phyloP scores from a whole-genome alignment of 192 early-diverging fungal genomes.

The Coemansia pectinata region DNA sequence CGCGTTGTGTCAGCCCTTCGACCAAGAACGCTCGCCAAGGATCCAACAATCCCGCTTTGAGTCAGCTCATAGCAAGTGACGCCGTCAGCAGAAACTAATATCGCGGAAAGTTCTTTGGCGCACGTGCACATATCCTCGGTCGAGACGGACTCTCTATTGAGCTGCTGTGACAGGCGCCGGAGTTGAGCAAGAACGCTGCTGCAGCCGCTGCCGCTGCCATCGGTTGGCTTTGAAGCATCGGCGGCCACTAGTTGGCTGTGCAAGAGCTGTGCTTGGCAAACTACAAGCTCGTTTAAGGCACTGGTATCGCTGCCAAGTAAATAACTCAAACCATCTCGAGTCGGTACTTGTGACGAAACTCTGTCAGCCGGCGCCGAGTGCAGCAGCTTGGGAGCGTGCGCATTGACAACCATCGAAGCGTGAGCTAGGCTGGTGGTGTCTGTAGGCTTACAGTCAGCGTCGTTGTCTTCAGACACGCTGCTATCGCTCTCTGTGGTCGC shows the following conservation, averaged over 20 bases:
- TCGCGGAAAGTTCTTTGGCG: not conserved
- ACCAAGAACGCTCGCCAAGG: conserved; percentile 31
- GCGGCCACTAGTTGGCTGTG: not conserved
- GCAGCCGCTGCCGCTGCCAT: not conserved
- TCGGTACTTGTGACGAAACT: not conserved
- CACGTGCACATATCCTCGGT: not conserved
- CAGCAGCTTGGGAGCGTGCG: not conserved
- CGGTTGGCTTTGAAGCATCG: not conserved
- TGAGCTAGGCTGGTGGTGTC: not conserved
- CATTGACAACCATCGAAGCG: not conserved
- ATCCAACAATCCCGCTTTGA: conserved; percentile 71
- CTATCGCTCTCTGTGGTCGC: not conserved
- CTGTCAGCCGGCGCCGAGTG: not conserved
- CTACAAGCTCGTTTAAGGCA: not conserved
- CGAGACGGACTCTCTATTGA: not conserved
- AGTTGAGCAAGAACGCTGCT: conserved; percentile 1
- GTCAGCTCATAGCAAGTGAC: conserved; percentile 80
- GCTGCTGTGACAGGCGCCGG: conserved; percentile 8
- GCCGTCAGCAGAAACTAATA: conserved; percentile 34
- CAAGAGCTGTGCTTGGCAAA: conserved; percentile 20
- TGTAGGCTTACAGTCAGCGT: not conserved
- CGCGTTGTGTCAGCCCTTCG: not conserved
- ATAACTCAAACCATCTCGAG: not conserved
- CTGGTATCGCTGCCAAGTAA: not conserved
- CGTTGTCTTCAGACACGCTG: not conserved